Base-by-base conservation (phyloP, 768 basidiomycete species). In the Nidularia sp. region DNA sequence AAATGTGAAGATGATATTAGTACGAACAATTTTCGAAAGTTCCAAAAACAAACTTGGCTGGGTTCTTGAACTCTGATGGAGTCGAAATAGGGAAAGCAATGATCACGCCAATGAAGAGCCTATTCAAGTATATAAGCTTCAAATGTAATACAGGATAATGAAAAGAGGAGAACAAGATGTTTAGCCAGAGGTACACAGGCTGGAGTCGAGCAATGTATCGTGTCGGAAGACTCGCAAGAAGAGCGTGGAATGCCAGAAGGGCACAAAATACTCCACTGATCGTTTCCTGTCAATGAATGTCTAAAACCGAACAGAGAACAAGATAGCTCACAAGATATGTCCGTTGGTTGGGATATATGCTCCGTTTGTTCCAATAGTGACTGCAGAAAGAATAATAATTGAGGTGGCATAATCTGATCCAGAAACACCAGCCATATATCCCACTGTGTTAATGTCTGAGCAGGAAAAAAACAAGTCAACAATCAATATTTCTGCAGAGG, bases 221-320 rank as follows among this genome's bases (percentile, higher is more conserved):
- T 9, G 81, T 84, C 6, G 73, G 79, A 31, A 82, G 68, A 50
- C 79, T 78, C 57, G 81, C 81, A 25, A 81, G 54, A 0, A 78
- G 42, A 0, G 70, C 78, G 53, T 84, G 78, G 4, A 74, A 66
- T 13, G 81, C 44, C 6, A 85, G 52, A 33, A 84, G 60, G 4
- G 68, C 77, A n/a, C 65, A 57, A 54, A 76, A 84, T 6, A 83
- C 73, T 2, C 75, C 83, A 48, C 80, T 83, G 29, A 22, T 29
- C 10, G 51, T n/a, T 33, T 62, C 10, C 66, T 43, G 8, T 55
- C 46, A 39, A 61, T 68, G 12, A 39, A 18, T 18, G 18, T 39
- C 36, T 9, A 9, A 39, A 9, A 8, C n/a, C 36, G 36, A 9
- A 39, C n/a, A 9, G n/a, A n/a, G n/a, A 39, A 9, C 8, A n/a